A percentile compares a stretch with the other conserved stretches of the same genome.
Evolutionary conservation across 2,329 filamentous ascomycete species (phyloP).

Genomic region (Aspergillus caelatus): DNA sequence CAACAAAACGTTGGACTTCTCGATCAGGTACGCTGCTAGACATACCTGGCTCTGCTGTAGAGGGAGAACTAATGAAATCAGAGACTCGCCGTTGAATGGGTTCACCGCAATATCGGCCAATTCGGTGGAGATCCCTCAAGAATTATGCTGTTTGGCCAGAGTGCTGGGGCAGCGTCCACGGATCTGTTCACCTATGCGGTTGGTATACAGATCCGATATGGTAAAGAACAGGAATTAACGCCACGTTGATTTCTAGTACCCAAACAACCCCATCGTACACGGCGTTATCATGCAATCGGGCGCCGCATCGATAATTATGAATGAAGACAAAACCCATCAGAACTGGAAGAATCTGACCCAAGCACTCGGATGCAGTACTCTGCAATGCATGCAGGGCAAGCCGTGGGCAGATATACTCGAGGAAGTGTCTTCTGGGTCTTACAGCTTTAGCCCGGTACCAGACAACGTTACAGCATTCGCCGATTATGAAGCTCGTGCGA

Average conservation of each 20-base stretch:
- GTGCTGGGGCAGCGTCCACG: not conserved
- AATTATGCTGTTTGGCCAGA: not conserved
- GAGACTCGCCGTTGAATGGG: conserved; percentile 7
- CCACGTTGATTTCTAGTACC: not conserved
- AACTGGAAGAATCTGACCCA: not conserved
- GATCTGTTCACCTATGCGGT: not conserved
- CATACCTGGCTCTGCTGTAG: too few relatives aligned
- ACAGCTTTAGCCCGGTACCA: not conserved
- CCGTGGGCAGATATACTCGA: not conserved
- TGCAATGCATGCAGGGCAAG: not conserved
- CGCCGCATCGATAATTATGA: not conserved
- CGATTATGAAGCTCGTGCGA: not conserved
- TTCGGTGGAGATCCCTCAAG: conserved; percentile 7
- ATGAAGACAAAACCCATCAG: not conserved
- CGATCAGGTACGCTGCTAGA: conserved; percentile 15
- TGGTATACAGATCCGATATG: not conserved
- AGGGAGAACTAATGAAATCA: not conserved
- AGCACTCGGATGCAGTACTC: not conserved
- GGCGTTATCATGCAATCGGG: not conserved
- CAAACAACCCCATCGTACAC: not conserved
- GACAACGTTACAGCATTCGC: not conserved
- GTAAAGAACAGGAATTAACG: not conserved
- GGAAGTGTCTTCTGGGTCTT: not conserved
- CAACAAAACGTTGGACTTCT: conserved; percentile 21
- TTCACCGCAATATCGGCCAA: not conserved